Conservation (phyloP, 2,329 filamentous ascomycete species). For the Colletotrichum shisoi region DNA sequence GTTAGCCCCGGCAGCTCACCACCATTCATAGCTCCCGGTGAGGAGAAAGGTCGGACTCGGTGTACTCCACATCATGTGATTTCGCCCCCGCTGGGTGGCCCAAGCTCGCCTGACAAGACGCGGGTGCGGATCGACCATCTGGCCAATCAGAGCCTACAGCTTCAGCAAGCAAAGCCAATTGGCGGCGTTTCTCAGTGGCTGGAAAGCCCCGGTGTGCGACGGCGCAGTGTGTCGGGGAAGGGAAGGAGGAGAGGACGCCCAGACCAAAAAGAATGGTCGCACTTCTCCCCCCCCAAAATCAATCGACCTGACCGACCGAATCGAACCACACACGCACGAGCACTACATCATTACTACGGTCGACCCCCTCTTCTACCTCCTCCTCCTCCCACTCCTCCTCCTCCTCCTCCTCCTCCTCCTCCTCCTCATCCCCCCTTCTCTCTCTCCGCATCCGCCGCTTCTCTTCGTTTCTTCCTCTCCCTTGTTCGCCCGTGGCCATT, state of each 20-base stretch:
- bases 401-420: slow-evolving; percentile 6
- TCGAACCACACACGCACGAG: slow-evolving; percentile 37
- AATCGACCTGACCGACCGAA: slow-evolving; percentile 24
- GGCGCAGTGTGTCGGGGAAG: slow-evolving; percentile 11
- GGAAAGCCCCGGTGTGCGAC: slow-evolving; percentile 20
- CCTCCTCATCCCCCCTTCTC: slow-evolving; percentile 12
- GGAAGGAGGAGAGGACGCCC: slow-evolving; percentile 1
- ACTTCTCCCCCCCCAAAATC: slow-evolving; percentile 36
- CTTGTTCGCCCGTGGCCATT: background rate
- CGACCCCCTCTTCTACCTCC: slow-evolving; percentile 2
- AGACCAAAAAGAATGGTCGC: slow-evolving; percentile 32
- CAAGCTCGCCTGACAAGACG: slow-evolving; percentile 34
- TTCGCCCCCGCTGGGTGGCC: slow-evolving; percentile 15
- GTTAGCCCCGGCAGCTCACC: slow-evolving; percentile 10
- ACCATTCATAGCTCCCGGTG: slow-evolving; percentile 18
- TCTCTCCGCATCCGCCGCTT: background rate
- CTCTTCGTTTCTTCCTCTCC: background rate
- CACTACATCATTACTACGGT: slow-evolving; percentile 36
- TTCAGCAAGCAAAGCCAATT: slow-evolving; percentile 22
- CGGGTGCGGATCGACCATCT: slow-evolving; percentile 3
- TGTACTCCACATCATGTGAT: slow-evolving; percentile 38
- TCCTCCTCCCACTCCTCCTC: slow-evolving; percentile 4
- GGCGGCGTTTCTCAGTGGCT: slow-evolving; percentile 30
- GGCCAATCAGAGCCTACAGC: slow-evolving; percentile 14
- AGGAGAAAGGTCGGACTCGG: slow-evolving; percentile 15